Evolutionary conservation across 805 yeast species (phyloP).

Genomic region (Saturnispora serradocipensis): DNA sequence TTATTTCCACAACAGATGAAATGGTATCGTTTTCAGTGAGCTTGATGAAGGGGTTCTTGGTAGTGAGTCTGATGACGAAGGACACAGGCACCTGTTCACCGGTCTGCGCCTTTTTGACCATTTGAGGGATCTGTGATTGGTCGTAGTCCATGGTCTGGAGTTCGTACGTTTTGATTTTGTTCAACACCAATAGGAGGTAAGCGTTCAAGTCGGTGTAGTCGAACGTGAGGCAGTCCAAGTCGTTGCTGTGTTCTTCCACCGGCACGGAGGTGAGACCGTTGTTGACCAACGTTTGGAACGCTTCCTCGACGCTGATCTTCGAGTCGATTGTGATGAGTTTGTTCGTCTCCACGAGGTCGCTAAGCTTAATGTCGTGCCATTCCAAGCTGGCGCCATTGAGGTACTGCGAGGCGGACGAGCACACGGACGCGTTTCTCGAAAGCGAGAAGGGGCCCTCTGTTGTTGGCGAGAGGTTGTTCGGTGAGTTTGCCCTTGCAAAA

Average conservation of each 20-base stretch:
- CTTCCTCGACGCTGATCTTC: conserved; percentile 69
- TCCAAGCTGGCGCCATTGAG: conserved; percentile 31
- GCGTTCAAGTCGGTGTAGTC: conserved; percentile 90
- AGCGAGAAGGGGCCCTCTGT: conserved; percentile 9
- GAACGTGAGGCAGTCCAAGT: conserved; percentile 69
- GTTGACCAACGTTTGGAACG: conserved; percentile 66
- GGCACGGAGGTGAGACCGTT: conserved; percentile 83
- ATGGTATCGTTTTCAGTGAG: conserved; percentile 61
- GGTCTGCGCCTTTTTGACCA: conserved; percentile 56
- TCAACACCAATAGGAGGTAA: conserved; percentile 73
- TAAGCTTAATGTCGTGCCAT: conserved; percentile 66
- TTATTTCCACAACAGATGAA: conserved; percentile 67
- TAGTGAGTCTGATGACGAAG: conserved; percentile 75
- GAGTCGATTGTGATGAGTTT: conserved; percentile 65
- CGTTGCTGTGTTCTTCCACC: conserved; percentile 47
- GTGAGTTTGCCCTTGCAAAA: conserved; percentile 15
- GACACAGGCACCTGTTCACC: conserved; percentile 91
- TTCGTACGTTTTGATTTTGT: conserved; percentile 42
- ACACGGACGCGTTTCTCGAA: conserved; percentile 33
- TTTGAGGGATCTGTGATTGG: conserved; percentile 32
- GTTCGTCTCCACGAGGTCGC: conserved; percentile 69
- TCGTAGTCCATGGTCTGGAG: conserved; percentile 28
- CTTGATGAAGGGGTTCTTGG: conserved; percentile 81
- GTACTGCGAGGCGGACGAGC: conserved; percentile 24
- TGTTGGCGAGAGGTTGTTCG: conserved; percentile 27